phyloP scores from a whole-genome alignment of 140 eudicot genomes.

The Stevia rebaudiana region DNA sequence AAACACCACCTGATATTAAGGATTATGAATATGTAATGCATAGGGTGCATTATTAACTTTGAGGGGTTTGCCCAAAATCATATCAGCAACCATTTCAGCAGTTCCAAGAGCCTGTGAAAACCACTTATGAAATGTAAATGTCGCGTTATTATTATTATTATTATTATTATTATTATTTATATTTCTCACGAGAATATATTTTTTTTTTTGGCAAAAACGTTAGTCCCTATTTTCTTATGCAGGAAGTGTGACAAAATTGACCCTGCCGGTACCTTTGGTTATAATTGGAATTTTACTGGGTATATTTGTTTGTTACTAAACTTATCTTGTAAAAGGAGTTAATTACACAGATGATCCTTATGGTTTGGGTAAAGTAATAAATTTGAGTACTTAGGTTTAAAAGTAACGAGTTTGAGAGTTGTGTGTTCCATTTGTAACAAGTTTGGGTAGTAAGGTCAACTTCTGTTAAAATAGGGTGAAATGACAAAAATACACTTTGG shows the following conservation, averaged over 20 bases:
- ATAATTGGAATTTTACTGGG: no score
- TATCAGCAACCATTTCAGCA: conserved; percentile 82
- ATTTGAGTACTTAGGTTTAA: no score
- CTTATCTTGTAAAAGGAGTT: no score
- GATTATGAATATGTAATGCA: conserved; percentile 32
- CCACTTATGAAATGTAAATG: neutral
- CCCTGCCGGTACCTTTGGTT: neutral
- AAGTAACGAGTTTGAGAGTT: no score
- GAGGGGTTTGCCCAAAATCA: conserved; percentile 63
- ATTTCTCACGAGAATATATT: neutral
- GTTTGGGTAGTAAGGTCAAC: no score
- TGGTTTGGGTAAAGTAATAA: no score
- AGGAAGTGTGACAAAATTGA: neutral
- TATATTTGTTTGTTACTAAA: no score
- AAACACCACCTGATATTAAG: conserved; percentile 24
- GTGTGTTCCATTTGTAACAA: no score
- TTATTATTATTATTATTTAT: neutral
- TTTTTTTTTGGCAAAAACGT: neutral
- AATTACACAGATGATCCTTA: no score
- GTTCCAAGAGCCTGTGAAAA: conserved; percentile 83
- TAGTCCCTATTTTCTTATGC: neutral
- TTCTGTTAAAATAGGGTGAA: no score
- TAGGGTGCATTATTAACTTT: conserved; percentile 59
- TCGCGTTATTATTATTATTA: neutral
- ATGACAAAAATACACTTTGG: no score